Evolutionary conservation across 2,329 filamentous ascomycete species (phyloP).

Genomic region (Xylaria sp.): DNA sequence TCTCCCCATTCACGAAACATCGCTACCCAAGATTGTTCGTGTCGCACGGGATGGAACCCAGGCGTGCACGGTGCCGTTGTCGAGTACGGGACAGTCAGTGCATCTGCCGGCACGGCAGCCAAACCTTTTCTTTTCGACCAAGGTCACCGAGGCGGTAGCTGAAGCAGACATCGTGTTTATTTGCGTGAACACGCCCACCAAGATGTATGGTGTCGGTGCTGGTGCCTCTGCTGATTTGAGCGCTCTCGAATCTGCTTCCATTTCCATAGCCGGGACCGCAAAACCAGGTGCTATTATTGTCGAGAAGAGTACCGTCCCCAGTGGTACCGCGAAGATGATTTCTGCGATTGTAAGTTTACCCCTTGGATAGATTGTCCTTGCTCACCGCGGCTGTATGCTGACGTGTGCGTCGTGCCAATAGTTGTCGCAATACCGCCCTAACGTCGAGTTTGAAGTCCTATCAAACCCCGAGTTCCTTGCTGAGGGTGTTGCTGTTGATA

Average conservation of each 20-base stretch:
- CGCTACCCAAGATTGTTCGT: too few species aligned
- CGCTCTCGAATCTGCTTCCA: slow-evolving; percentile 68
- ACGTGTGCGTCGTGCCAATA: too few species aligned
- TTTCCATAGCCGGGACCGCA: slow-evolving; percentile 66
- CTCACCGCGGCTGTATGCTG: too few species aligned
- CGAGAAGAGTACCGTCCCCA: slow-evolving; percentile 79
- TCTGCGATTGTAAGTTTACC: slow-evolving; percentile 60
- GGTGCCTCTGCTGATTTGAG: slow-evolving; percentile 72
- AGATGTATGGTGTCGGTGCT: slow-evolving; percentile 67
- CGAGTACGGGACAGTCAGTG: too few species aligned
- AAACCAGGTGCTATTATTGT: slow-evolving; percentile 53
- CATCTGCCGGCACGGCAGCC: slow-evolving; percentile 43
- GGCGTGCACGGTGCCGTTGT: too few species aligned
- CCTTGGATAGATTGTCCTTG: too few species aligned
- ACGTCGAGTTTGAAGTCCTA: slow-evolving; percentile 71
- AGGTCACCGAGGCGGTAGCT: slow-evolving; percentile 61
- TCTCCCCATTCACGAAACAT: too few species aligned
- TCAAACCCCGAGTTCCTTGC: slow-evolving; percentile 81
- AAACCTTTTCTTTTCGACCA: slow-evolving; percentile 74
- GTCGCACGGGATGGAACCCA: too few species aligned
- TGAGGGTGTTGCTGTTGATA: slow-evolving; percentile 72
- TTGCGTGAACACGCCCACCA: slow-evolving; percentile 77
- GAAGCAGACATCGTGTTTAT: slow-evolving; percentile 74
- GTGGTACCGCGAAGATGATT: slow-evolving; percentile 70
- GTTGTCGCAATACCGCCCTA: slow-evolving; percentile 22